phyloP scores from a whole-genome alignment of 2,329 filamentous ascomycete species.

The Metarhizium robertsii region DNA sequence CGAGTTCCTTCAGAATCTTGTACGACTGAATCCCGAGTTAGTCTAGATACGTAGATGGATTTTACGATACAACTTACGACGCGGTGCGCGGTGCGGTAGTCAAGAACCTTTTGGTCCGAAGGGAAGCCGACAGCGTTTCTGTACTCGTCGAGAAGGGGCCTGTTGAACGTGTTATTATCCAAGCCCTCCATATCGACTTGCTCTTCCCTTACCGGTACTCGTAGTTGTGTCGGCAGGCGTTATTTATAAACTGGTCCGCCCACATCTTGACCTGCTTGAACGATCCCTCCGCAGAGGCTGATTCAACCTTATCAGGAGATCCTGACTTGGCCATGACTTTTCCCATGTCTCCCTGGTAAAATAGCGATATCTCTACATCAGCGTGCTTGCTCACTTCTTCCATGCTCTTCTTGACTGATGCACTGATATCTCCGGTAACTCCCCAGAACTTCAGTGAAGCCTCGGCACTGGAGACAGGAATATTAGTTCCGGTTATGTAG shows the following conservation, averaged over 20 bases:
- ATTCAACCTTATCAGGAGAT: neutral
- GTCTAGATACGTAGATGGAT: too few species aligned
- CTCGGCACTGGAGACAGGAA: neutral
- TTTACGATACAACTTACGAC: too few species aligned
- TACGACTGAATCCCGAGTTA: too few species aligned
- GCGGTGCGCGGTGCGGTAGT: too few species aligned
- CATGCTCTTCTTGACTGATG: neutral
- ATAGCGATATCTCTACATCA: neutral
- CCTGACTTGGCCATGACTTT: neutral
- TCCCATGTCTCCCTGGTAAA: constrained; percentile 1
- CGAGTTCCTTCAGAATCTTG: too few species aligned
- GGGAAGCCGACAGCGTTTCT: too few species aligned
- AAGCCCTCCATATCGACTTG: too few species aligned
- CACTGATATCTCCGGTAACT: neutral
- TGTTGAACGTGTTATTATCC: too few species aligned
- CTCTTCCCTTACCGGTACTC: neutral
- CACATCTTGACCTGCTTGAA: neutral
- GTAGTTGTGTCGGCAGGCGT: neutral
- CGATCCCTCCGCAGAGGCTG: neutral
- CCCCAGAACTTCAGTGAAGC: neutral
- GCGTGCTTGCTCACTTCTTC: neutral
- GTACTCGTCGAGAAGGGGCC: too few species aligned
- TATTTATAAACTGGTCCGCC: neutral
- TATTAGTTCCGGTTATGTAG: neutral
- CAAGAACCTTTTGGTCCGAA: too few species aligned